Base-by-base conservation (phyloP, 768 basidiomycete species). In the Phanerodontia chrysosporium region DNA sequence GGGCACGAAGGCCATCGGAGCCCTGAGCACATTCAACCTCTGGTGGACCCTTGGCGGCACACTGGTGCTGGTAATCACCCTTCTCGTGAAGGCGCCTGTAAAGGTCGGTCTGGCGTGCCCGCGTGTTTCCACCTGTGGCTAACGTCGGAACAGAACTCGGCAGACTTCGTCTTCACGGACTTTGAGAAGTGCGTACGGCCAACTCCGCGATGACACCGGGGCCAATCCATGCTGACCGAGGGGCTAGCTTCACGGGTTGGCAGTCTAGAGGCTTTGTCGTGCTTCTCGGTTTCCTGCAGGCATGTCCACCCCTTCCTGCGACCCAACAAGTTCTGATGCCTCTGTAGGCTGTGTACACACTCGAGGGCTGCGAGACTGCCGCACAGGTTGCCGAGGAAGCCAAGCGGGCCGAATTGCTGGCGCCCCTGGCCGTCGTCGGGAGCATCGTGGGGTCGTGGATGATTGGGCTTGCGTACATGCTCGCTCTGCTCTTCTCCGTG, bases 311-410 rank as follows among this genome's bases (percentile, higher is more conserved):
- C 9, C 16, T 53, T 29, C 12, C 44, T 21, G 39, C 36, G 18
- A 18, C 8, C 6, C 35, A 1, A 25, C n/a, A 39, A 42, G 25
- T 51, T 5, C 22, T 58, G 27, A 42, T 49, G 27, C 0, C 52
- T n/a, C 4, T 21, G 21, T 48, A 80, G 76, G 81, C 82, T 6
- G 83, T 84, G 13, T 84, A 84, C 62, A 83, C 83, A 1, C 74
- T 83, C 27, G 83, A 83, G 69, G 83, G 83, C 24, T 83, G 82
- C 65, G 83, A 84, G 65, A 84, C 83, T 4, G 82, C 83, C 42
- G 83, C 83, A n/a, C 83, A 84, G 65, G 78, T 84, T 7, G 83
- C 83, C 5, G 83, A 85, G 67, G 83, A 85, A 66, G 82, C 82
- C 30, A 72, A 76, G 49, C 78, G 79, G 21, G 83, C 83, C 0